Evolutionary conservation across 768 basidiomycete genomes (phyloP).

Genomic region (Naganishia vaughanmartiniae): DNA sequence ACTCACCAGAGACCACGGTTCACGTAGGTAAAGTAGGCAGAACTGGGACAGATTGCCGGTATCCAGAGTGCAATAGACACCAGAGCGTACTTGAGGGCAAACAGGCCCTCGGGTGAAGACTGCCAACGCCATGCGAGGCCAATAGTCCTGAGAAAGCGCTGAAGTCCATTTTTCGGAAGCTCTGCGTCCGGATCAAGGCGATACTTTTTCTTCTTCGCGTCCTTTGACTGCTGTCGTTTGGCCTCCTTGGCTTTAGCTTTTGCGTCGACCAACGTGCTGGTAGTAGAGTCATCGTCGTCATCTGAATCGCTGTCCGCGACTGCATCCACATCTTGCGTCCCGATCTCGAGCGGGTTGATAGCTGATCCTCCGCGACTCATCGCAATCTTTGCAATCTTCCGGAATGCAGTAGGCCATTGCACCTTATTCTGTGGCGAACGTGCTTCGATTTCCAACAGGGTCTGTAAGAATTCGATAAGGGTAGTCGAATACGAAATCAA

Average conservation of each 20-base stretch:
- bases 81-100: slow-evolving; percentile 59
- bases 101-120: slow-evolving; percentile 56
- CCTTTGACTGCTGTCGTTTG: slow-evolving; percentile 26
- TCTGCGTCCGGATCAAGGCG: slow-evolving; percentile 57
- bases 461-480: slow-evolving; percentile 53
- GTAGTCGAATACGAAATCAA: slow-evolving; percentile 54
- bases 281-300: slow-evolving; percentile 43
- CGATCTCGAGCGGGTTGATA: slow-evolving; percentile 45
- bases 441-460: slow-evolving; percentile 52
- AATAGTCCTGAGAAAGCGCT: slow-evolving; percentile 53
- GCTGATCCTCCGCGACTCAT: slow-evolving; percentile 28
- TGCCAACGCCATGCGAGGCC: slow-evolving; percentile 54
- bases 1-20: slow-evolving; percentile 27
- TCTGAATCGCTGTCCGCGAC: slow-evolving; percentile 51
- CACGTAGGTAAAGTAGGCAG: slow-evolving; percentile 55
- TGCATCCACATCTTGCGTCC: slow-evolving; percentile 37
- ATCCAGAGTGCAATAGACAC: slow-evolving; percentile 60
- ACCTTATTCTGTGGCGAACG: slow-evolving; percentile 55
- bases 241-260: slow-evolving; percentile 17
- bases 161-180: slow-evolving; percentile 56
- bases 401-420: slow-evolving; percentile 59
- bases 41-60: slow-evolving; percentile 55
- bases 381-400: slow-evolving; percentile 47
- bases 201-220: slow-evolving; percentile 31
- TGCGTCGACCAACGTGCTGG: slow-evolving; percentile 9